phyloP scores from a whole-genome alignment of 768 basidiomycete genomes.

The Sutorius australiensis region DNA sequence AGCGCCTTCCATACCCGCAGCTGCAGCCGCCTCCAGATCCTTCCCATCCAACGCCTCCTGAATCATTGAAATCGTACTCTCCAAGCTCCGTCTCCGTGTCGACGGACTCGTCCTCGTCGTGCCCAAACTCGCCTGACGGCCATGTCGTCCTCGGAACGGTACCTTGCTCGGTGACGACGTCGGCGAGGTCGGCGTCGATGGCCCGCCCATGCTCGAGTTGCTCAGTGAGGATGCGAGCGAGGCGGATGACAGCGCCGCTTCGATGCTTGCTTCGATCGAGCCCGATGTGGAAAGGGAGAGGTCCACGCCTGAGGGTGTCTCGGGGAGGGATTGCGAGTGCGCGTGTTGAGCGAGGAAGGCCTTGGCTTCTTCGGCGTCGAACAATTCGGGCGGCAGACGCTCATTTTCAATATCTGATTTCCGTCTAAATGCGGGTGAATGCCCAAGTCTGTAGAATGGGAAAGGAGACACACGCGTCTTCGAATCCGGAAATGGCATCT shows the following conservation, averaged over 20 bases:
- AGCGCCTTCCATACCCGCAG: not conserved
- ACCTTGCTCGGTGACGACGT: slow-evolving; percentile 41
- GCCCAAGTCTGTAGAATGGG: not conserved
- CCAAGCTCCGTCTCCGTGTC: slow-evolving; percentile 85
- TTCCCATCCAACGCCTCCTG: slow-evolving; percentile 88
- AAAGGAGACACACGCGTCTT: slow-evolving; percentile 77
- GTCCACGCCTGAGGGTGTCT: slow-evolving; percentile 45
- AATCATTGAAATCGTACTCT: slow-evolving; percentile 94
- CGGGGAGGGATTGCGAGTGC: slow-evolving; percentile 42
- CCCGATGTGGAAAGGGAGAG: slow-evolving; percentile 46
- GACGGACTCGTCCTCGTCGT: slow-evolving; percentile 92
- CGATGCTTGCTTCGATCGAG: slow-evolving; percentile 40
- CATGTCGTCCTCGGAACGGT: slow-evolving; percentile 63
- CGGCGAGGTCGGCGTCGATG: slow-evolving; percentile 34
- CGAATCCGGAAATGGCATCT: slow-evolving; percentile 89
- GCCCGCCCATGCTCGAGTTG: slow-evolving; percentile 17
- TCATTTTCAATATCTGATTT: slow-evolving; percentile 99
- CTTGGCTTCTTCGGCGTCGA: slow-evolving; percentile 73
- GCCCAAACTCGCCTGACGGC: slow-evolving; percentile 60
- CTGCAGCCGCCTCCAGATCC: slow-evolving; percentile 32
- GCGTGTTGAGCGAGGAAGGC: slow-evolving; percentile 45
- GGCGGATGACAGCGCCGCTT: slow-evolving; percentile 17
- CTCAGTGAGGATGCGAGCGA: slow-evolving; percentile 27
- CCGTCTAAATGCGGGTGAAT: slow-evolving; percentile 50
- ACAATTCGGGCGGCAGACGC: slow-evolving; percentile 92